Evolutionary conservation across 768 basidiomycete species (phyloP).

Genomic region (Leccinum disarticulatum): DNA sequence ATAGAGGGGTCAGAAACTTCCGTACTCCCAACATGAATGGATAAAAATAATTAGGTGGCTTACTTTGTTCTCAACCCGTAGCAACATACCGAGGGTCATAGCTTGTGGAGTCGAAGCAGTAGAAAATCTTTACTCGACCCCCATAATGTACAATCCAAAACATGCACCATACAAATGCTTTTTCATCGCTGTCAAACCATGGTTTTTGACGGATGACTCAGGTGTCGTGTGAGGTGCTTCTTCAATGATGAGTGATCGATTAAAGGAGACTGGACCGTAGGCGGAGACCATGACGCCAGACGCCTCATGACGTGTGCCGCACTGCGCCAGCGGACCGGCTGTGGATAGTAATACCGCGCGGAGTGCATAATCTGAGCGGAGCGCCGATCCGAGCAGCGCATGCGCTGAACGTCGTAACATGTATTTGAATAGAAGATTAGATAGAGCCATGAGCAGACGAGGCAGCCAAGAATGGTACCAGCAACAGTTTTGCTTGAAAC

Average conservation of each 20-base stretch:
- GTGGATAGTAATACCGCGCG: neutral
- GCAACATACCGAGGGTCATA: too few species aligned
- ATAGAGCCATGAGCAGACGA: slow-evolving; percentile 3
- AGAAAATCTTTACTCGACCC: too few species aligned
- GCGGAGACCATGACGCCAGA: neutral
- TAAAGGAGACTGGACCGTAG: neutral
- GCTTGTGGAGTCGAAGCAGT: too few species aligned
- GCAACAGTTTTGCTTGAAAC: neutral
- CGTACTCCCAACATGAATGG: neutral
- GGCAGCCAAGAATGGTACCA: slow-evolving; percentile 12
- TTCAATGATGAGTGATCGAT: neutral
- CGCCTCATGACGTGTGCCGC: neutral
- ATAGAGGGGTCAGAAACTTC: too few species aligned
- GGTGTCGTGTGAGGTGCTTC: neutral
- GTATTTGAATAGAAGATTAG: neutral
- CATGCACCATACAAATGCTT: neutral
- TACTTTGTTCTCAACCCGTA: too few species aligned
- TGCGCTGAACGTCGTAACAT: neutral
- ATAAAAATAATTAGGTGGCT: neutral
- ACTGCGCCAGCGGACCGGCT: neutral
- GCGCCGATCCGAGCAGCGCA: neutral
- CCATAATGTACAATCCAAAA: slow-evolving; percentile 8
- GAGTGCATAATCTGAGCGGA: neutral
- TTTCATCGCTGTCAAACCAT: too few species aligned
- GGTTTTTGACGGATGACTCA: neutral